These are phyloP conservation scores for Candida nonsorbophila DNA, from an alignment of 805 yeast species.

Conservation along the genomic window DNA sequence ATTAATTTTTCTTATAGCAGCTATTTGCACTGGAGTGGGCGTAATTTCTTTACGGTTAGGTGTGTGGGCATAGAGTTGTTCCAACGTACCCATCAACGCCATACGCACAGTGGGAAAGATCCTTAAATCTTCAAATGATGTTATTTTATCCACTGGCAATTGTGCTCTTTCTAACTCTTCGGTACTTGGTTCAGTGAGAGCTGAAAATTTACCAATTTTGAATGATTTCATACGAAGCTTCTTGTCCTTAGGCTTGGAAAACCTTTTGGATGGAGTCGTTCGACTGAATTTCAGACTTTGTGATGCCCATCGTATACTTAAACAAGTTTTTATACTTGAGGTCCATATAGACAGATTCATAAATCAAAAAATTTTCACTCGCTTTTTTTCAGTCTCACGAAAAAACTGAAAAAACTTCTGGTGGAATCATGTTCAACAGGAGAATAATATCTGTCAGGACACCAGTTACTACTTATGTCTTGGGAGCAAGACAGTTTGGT, in stretches of 20 bases:
- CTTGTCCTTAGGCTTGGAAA: conserved; percentile 3
- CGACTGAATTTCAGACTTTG: background rate
- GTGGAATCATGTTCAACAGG: conserved; percentile 1
- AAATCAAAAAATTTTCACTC: conserved; percentile 3
- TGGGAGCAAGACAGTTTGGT: conserved; percentile 12
- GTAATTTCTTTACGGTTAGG: too few species aligned
- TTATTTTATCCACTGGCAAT: conserved; percentile 39
- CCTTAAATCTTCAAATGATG: conserved; percentile 60
- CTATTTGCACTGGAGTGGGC: conserved; percentile 81
- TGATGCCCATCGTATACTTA: background rate
- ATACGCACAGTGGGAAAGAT: conserved; percentile 63
- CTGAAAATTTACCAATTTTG: conserved; percentile 47
- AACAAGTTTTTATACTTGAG: background rate
- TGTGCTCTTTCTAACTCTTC: conserved; percentile 29
- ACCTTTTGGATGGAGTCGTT: background rate
- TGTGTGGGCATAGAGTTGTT: too few species aligned
- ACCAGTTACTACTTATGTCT: conserved; percentile 7
- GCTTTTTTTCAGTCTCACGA: too few species aligned
- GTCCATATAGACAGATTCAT: background rate
- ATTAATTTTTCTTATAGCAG: conserved; percentile 57
- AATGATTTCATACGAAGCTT: too few species aligned
- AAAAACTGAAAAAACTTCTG: conserved; percentile 2
- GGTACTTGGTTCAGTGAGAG: conserved; percentile 37
- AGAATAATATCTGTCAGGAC: conserved; percentile 4
- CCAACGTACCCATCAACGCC: conserved; percentile 50